Evolutionary conservation across 352 stramenopile species (phyloP), one percentile per base, ranked within the genome.

Genomic region (Globisporangium spinosum): DNA sequence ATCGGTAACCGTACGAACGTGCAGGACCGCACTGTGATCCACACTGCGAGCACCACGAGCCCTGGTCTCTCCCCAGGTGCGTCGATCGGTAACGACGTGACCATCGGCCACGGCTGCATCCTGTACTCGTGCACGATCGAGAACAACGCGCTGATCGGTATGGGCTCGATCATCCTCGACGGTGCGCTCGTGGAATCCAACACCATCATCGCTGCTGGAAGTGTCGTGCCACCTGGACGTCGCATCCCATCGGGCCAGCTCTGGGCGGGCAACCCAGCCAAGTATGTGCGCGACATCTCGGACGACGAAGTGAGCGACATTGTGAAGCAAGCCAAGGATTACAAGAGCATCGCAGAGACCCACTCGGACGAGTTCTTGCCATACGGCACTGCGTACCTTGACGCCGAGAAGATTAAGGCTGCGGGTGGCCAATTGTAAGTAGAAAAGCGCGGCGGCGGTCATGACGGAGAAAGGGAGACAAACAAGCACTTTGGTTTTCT

Each of bases 91-190:
- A 97, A 98, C 70, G 94, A 98, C 71, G 95, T 98, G 34, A 98
- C 95, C 22, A 93, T 99, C 54, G 95, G 89, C 70, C 96, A 99
- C 76, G 87, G 91, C 70, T 97, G 92, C 70, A 96, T 96, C 67
- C 94, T 99, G 61, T 97, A 98, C 85, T 98, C 93, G 70, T 98
- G 95, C 75, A 98, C 88, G n/a, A 88, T 99, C 56, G 91, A 98
- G 68, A 90, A 99, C 88, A 94, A 98, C 78, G 89, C 84, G 70
- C 84, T 99, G 68, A 98, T 99, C 74, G 97, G 95, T 63, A 98
- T 98, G 96, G 96, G 97, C 76, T 87, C 89, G 45, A 91, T 98
- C 76, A 82, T 99, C 47, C 82, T 97, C 68, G 91, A 98, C 70
- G 94, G 94, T 38, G 89, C 89, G 47, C 78, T 98, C 38, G 81